Percentiles rank a stretch among this genome's conserved stretches.
These are phyloP conservation scores for Ceratobasidium sp. DNA, from an alignment of 1,284 basidiomycete genomes.

Conservation along the genomic window DNA sequence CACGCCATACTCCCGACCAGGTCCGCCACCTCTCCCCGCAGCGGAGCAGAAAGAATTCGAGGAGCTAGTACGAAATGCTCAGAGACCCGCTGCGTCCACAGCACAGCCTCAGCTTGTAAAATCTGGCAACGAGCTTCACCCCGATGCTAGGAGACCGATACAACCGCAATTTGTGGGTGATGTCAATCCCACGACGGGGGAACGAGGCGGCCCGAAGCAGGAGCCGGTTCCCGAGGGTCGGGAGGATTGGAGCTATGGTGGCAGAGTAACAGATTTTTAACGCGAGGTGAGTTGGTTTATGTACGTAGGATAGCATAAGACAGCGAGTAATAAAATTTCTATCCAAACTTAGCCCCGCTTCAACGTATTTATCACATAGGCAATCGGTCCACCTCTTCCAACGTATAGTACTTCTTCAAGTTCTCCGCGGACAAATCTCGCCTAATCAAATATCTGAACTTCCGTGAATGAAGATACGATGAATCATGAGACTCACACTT, in stretches of 20 bases:
- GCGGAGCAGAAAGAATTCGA: slow-evolving; percentile 81
- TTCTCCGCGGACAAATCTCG: slow-evolving; percentile 32
- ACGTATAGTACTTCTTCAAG: slow-evolving; percentile 36
- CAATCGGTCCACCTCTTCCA: slow-evolving; percentile 32
- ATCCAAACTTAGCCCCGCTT: background rate
- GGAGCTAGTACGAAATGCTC: slow-evolving; percentile 69
- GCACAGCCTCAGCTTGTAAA: background rate
- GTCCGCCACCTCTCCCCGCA: slow-evolving; percentile 74
- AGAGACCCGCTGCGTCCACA: slow-evolving; percentile 58
- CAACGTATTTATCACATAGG: slow-evolving; percentile 25
- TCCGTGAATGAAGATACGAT: background rate
- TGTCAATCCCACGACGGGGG: slow-evolving; percentile 76
- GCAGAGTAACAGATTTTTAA: slow-evolving; percentile 82
- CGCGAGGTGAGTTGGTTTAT: background rate
- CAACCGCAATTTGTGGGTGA: slow-evolving; percentile 76
- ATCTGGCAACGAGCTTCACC: slow-evolving; percentile 61
- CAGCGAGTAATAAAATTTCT: background rate
- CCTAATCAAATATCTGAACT: background rate
- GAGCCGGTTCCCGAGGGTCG: slow-evolving; percentile 75
- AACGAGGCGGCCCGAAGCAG: slow-evolving; percentile 77
- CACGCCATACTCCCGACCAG: slow-evolving; percentile 58
- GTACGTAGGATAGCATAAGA: background rate
- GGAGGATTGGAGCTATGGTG: slow-evolving; percentile 84
- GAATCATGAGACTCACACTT: slow-evolving; percentile 16
- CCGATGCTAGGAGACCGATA: slow-evolving; percentile 70